A percentile compares a stretch with the other conserved stretches of the same genome.
Evolutionary conservation across 306 rosid species (phyloP).

Genomic region (Comarum palustre): DNA sequence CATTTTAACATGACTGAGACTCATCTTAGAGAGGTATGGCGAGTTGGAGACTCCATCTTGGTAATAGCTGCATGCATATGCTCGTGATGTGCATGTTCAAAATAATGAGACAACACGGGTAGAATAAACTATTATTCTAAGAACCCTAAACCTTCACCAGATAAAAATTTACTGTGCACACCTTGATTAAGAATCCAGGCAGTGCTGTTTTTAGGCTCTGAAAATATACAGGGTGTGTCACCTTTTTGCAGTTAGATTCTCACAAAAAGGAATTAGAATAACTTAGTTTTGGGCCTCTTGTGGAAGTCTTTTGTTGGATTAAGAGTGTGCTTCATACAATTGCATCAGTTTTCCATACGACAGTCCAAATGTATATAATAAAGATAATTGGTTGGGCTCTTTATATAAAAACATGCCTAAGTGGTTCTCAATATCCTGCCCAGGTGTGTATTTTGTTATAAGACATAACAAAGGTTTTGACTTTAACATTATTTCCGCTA

Average conservation of each 20-base stretch:
- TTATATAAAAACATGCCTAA: neutral
- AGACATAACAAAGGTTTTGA: too few species aligned
- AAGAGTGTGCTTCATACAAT: neutral
- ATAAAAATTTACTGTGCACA: too few species aligned
- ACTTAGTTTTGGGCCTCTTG: neutral
- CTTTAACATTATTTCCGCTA: neutral
- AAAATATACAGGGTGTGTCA: too few species aligned
- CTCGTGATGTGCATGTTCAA: neutral
- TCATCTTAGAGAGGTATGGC: conserved; percentile 82
- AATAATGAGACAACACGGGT: neutral
- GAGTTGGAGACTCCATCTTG: neutral
- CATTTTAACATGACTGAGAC: conserved; percentile 98
- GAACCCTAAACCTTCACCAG: too few species aligned
- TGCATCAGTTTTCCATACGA: neutral
- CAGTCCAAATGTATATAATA: neutral
- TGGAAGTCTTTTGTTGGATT: neutral
- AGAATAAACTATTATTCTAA: too few species aligned
- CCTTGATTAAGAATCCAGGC: too few species aligned
- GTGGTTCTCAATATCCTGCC: neutral
- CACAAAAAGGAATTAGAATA: neutral
- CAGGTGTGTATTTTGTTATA: neutral
- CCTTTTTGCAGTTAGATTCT: neutral
- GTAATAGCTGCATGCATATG: neutral
- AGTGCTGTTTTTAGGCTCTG: too few species aligned
- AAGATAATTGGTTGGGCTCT: neutral